These are phyloP conservation scores for Solanum microdontum DNA, from an alignment of 257 asterid species.

Conservation along the genomic window DNA sequence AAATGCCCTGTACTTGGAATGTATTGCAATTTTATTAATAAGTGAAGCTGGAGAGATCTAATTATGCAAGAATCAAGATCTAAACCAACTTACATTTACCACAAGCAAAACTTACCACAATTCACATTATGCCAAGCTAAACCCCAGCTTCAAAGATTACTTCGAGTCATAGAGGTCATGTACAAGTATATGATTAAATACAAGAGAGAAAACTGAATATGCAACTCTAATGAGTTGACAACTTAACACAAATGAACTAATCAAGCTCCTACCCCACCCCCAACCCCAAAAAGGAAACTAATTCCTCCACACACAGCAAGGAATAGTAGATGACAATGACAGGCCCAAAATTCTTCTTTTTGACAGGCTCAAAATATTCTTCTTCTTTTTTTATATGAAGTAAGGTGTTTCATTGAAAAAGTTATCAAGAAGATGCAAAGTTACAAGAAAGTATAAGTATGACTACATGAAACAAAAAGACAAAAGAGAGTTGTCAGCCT, in stretches of 20 bases:
- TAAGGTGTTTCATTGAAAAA: not conserved
- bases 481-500: not conserved
- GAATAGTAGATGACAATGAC: not conserved
- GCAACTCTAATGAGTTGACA: not conserved
- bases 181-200: not conserved
- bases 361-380: not conserved
- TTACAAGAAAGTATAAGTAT: not conserved
- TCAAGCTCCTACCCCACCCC: not conserved
- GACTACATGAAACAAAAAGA: not conserved
- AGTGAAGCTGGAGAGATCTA: not conserved
- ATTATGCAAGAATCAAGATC: not conserved
- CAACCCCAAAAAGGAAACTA: not conserved
- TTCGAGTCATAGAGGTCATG: not conserved
- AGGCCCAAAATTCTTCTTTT: not conserved
- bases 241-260: not conserved
- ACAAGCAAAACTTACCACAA: not conserved
- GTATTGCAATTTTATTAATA: not conserved
- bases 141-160: not conserved
- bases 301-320: not conserved
- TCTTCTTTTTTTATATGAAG: not conserved
- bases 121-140: not conserved
- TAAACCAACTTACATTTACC: not conserved
- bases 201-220: not conserved
- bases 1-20: conserved; percentile 49
- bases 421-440: not conserved